phyloP scores from a whole-genome alignment of 768 basidiomycete species.

The Cystofilobasidium bisporidii region DNA sequence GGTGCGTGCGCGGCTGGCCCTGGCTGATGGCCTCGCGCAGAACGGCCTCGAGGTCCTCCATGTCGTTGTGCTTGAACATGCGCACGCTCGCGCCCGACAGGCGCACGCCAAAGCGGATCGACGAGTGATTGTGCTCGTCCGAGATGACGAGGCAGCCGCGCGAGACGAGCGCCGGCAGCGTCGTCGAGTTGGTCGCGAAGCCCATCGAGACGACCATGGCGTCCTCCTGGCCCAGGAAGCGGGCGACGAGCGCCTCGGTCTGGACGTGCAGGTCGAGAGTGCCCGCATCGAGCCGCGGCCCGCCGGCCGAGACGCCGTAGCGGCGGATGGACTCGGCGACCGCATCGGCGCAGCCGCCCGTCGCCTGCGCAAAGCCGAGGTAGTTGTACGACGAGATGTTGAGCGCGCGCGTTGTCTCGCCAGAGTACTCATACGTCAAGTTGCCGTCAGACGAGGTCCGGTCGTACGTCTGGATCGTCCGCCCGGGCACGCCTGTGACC shows the following conservation, averaged over 20 bases:
- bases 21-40: conserved; percentile 88
- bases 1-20: conserved; percentile 91
- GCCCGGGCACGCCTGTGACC: conserved; percentile 87
- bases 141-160: conserved; percentile 93
- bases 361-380: conserved; percentile 90
- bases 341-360: conserved; percentile 87
- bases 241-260: conserved; percentile 76
- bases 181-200: conserved; percentile 49
- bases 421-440: conserved; percentile 64
- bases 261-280: conserved; percentile 70
- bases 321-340: conserved; percentile 72
- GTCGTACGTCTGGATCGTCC: conserved; percentile 77
- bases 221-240: conserved; percentile 83
- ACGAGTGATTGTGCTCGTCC: conserved; percentile 93
- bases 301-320: conserved; percentile 70
- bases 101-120: conserved; percentile 84
- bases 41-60: conserved; percentile 66
- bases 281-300: conserved; percentile 73
- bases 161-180: conserved; percentile 77
- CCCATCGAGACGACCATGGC: conserved; percentile 64
- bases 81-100: conserved; percentile 78
- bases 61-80: conserved; percentile 96
- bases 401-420: conserved; percentile 68
- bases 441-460: conserved; percentile 75
- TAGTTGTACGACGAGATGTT: conserved; percentile 99